A percentile compares a stretch with the other conserved stretches of the same genome.
phyloP scores from a whole-genome alignment of 2,329 filamentous ascomycete species.

The Colletotrichum sp. region DNA sequence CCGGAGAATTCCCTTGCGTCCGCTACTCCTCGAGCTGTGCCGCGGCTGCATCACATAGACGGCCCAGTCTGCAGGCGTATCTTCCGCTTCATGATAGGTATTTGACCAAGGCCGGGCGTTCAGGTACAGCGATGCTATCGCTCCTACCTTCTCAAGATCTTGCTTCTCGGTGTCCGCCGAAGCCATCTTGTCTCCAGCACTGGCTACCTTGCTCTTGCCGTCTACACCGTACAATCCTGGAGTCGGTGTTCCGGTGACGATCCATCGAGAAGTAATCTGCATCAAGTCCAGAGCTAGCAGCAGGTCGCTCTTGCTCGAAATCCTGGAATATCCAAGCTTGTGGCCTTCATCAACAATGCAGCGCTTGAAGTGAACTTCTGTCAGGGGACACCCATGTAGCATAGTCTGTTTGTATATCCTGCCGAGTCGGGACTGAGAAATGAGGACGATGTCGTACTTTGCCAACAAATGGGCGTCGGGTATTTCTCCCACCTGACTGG shows the following conservation, averaged over 20 bases:
- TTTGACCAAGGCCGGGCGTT: conserved; percentile 82
- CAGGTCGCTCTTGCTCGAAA: conserved; percentile 60
- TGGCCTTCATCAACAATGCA: conserved; percentile 95
- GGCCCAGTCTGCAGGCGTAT: conserved; percentile 71
- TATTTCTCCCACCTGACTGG: conserved; percentile 52
- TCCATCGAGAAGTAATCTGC: conserved; percentile 79
- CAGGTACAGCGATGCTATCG: conserved; percentile 73
- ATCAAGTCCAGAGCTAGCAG: conserved; percentile 57
- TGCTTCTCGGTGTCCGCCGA: conserved; percentile 49
- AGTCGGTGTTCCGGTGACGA: conserved; percentile 89
- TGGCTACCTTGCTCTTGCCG: neutral
- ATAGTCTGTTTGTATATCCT: conserved; percentile 46
- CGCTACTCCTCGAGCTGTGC: conserved; percentile 55
- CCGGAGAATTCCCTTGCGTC: conserved; percentile 67
- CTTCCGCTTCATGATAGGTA: conserved; percentile 54
- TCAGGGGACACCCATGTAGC: conserved; percentile 63
- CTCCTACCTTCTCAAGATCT: conserved; percentile 70
- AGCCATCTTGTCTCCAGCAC: neutral
- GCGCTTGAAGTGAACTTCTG: conserved; percentile 80
- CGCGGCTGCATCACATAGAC: conserved; percentile 71
- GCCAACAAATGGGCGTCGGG: conserved; percentile 65
- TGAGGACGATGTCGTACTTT: conserved; percentile 77
- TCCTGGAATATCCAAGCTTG: conserved; percentile 72
- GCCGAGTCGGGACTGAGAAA: conserved; percentile 78
- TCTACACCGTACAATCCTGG: conserved; percentile 78